phyloP scores from a whole-genome alignment of 1,284 basidiomycete genomes.

The Pterulicium gracile region DNA sequence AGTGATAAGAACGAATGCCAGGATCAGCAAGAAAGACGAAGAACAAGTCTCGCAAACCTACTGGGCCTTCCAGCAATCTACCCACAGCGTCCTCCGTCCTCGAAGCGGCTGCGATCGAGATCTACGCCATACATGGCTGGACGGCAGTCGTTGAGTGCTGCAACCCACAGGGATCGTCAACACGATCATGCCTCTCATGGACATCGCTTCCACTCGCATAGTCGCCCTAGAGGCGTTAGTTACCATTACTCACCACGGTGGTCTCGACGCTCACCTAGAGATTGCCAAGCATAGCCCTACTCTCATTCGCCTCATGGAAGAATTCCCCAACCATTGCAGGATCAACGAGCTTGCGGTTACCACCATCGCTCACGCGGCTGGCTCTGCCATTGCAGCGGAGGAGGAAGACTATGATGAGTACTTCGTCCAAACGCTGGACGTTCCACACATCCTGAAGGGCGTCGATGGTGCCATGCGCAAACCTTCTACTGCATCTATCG shows the following conservation, averaged over 20 bases:
- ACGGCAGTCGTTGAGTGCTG: no score
- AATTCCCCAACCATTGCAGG: slow-evolving; percentile 36
- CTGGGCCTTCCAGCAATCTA: no score
- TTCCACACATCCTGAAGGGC: slow-evolving; percentile 31
- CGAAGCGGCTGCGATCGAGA: no score
- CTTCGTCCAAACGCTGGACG: slow-evolving; percentile 30
- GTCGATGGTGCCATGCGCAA: slow-evolving; percentile 31
- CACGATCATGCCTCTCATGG: slow-evolving; percentile 42
- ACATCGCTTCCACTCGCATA: slow-evolving; percentile 32
- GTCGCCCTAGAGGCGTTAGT: slow-evolving; percentile 44
- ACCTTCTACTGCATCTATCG: slow-evolving; percentile 28
- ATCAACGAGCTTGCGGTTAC: slow-evolving; percentile 40
- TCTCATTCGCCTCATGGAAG: slow-evolving; percentile 34
- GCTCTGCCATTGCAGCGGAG: slow-evolving; percentile 29
- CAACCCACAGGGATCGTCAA: slow-evolving; percentile 47
- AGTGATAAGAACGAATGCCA: no score
- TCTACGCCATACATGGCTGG: no score
- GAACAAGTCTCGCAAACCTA: no score
- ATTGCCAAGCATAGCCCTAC: slow-evolving; percentile 32
- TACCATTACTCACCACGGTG: slow-evolving; percentile 53
- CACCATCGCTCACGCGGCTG: slow-evolving; percentile 41
- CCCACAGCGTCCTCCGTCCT: no score
- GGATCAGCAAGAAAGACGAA: no score
- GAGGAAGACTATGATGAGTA: slow-evolving; percentile 22
- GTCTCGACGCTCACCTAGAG: slow-evolving; percentile 32